Conservation (phyloP, 192 early-diverging fungal genomes). For the Coemansia biformis region DNA sequence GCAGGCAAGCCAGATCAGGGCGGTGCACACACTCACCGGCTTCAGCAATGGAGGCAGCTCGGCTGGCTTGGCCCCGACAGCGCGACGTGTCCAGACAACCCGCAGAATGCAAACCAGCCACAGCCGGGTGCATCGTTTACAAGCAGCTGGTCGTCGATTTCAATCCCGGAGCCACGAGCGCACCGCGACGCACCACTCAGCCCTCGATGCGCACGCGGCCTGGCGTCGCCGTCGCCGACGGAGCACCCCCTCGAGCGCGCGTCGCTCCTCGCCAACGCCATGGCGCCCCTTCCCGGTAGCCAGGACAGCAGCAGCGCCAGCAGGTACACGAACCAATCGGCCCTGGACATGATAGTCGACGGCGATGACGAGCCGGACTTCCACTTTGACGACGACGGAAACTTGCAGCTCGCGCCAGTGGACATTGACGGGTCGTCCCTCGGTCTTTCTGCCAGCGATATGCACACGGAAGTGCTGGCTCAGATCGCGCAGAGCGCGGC, state of each 20-base stretch:
- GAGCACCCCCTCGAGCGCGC: too few species aligned
- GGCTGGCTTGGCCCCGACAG: conserved; percentile 12
- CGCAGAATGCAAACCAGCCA: background rate
- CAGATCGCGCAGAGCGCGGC: too few species aligned
- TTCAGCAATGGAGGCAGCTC: conserved; percentile 7
- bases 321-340: background rate
- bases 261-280: too few species aligned
- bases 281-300: background rate
- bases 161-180: conserved; percentile 13
- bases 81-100: background rate
- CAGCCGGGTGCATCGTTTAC: background rate
- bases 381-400: conserved; percentile 27
- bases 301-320: background rate
- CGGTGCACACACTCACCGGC: too few species aligned
- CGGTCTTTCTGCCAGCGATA: conserved; percentile 6
- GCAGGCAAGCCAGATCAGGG: too few species aligned
- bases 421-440: background rate
- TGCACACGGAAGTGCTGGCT: conserved; percentile 7
- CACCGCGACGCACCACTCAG: background rate
- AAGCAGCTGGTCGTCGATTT: conserved; percentile 16
- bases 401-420: conserved; percentile 18
- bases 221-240: too few species aligned
- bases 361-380: conserved; percentile 7
- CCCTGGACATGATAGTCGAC: background rate
- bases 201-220: too few species aligned